Evolutionary conservation across 805 yeast genomes (phyloP), one percentile per base, ranked within the genome.

Genomic region (Kurtzmaniella cleridarum): DNA sequence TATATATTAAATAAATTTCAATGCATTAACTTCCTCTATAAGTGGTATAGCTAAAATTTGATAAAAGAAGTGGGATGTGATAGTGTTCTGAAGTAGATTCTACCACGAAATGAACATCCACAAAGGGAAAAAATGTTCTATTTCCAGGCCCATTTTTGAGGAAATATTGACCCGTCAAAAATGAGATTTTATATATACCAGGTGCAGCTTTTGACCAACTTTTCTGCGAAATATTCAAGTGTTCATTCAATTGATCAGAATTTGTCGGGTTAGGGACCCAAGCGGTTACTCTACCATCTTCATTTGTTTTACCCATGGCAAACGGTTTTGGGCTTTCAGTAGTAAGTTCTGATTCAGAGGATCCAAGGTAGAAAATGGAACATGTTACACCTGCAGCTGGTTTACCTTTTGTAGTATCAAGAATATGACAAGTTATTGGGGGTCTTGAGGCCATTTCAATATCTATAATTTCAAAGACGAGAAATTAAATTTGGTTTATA

Each of bases 41-140:
- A 0, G 97, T 90, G 5, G 95, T 78, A 64, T 89, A 90, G 27
- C 95, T 83, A 62, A 83, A 87, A 54, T 87, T 87, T 32, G 95
- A 80, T 41, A 90, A 66, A 39, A 90, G 71, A 44, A 90, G 64
- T 0, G 98, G 98, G 39, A 90, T 83, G 57, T 90, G 98, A 60
- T 88, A 90, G 57, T 90, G 98, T 43, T 81, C 87, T 0, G 87
- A 81, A 0, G 84, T 84, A 45, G 71, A 69, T 5, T 71, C 72
- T 3, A 90, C 77, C 24, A 73, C 74, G 54, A 90, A 90, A 1
- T 73, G 68, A 30, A 90, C 84, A 43, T 90, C 96, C 7, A 89
- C 88, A 53, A 75, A 83, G 0, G 97, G 97, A 69, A 89, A 90
- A 56, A 89, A 89, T 1, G 89, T 81, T 41, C 69, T 62, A 41